These are phyloP conservation scores for Stipa capillata DNA, from an alignment of 176 grass and related monocot species.

Conservation along the genomic window DNA sequence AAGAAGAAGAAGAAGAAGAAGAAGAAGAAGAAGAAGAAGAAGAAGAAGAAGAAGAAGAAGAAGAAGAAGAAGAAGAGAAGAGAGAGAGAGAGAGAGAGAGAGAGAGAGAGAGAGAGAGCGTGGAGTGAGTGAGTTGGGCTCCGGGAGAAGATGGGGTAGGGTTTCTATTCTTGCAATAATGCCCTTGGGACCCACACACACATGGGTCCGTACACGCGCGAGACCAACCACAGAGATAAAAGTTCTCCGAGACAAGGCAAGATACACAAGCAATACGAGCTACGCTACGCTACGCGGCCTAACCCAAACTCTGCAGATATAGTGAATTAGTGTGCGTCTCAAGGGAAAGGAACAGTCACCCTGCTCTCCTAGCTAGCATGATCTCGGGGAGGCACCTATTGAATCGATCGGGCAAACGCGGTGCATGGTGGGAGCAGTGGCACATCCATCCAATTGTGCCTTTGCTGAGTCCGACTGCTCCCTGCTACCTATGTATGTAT, in stretches of 20 bases:
- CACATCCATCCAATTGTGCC: constrained; percentile 6
- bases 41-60: neutral
- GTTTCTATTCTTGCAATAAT: constrained; percentile 88
- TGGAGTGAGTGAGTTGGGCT: constrained; percentile 10
- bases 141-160: constrained; percentile 65
- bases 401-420: neutral
- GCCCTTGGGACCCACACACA: constrained; percentile 40
- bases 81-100: no score
- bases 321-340: no score
- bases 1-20: neutral
- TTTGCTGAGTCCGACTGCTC: neutral
- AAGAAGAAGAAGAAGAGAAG: neutral
- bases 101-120: neutral
- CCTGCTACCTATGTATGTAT: neutral
- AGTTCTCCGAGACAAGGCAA: constrained; percentile 14
- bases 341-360: neutral
- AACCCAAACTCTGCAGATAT: no score
- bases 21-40: neutral
- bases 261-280: neutral
- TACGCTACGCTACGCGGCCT: no score
- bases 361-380: neutral
- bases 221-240: constrained; percentile 33
- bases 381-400: neutral
- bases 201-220: constrained; percentile 39
- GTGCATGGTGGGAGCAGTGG: neutral